Percentiles rank a stretch among this genome's conserved stretches.
These are phyloP conservation scores for Penicillium sp. DNA, from an alignment of 2,329 filamentous ascomycete species.

Conservation along the genomic window DNA sequence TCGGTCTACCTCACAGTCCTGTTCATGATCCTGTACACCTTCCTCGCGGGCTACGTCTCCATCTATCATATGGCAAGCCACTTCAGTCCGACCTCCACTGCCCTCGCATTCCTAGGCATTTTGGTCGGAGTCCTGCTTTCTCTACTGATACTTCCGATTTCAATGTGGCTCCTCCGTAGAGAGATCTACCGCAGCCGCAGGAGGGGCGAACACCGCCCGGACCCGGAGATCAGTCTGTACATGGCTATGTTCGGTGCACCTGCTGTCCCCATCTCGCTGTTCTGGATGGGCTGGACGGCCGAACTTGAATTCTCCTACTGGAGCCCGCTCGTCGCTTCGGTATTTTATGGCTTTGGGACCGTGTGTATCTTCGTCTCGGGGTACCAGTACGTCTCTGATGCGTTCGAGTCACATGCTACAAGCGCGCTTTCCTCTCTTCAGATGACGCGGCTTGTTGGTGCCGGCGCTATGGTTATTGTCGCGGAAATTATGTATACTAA, in stretches of 20 bases:
- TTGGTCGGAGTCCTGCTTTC: conserved; percentile 36
- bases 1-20: conserved; percentile 23
- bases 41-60: conserved; percentile 42
- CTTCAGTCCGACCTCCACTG: conserved; percentile 39
- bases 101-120: conserved; percentile 44
- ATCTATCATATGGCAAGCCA: conserved; percentile 44
- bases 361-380: conserved; percentile 43
- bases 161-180: conserved; percentile 39
- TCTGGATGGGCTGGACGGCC: conserved; percentile 53
- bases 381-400: conserved; percentile 51
- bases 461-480: conserved; percentile 30
- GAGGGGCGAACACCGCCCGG: conserved; percentile 33
- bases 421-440: conserved; percentile 39
- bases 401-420: conserved; percentile 46
- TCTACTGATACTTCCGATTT: conserved; percentile 35
- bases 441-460: conserved; percentile 32
- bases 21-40: conserved; percentile 28
- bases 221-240: conserved; percentile 49
- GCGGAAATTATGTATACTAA: conserved; percentile 33
- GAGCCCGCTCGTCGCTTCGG: conserved; percentile 43
- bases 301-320: conserved; percentile 41
- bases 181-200: conserved; percentile 38
- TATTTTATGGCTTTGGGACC: conserved; percentile 46
- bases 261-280: conserved; percentile 44
- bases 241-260: conserved; percentile 46